These are phyloP conservation scores for Penicillium sp. DNA, from an alignment of 2,329 filamentous ascomycete species.

Conservation along the genomic window DNA sequence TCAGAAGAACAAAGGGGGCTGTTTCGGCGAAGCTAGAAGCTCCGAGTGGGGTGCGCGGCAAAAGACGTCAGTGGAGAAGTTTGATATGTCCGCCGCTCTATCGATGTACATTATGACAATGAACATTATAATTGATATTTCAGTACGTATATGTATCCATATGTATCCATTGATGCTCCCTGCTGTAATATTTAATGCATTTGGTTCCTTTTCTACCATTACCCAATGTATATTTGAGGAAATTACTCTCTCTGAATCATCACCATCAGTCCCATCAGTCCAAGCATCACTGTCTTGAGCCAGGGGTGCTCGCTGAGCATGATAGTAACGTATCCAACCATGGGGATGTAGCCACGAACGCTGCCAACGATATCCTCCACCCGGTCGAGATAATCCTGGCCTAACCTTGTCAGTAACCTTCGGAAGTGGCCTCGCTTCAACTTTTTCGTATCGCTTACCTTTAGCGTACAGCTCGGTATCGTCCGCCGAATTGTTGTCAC, in stretches of 20 bases:
- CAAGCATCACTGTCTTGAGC: conserved; percentile 93
- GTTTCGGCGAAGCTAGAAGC: conserved; percentile 15
- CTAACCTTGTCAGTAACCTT: conserved; percentile 42
- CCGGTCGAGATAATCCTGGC: conserved; percentile 82
- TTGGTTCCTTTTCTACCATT: background rate
- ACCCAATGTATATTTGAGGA: background rate
- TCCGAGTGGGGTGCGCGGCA: conserved; percentile 13
- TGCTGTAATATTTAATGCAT: background rate
- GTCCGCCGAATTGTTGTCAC: conserved; percentile 92
- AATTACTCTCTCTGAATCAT: conserved; percentile 82
- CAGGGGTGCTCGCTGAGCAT: conserved; percentile 92
- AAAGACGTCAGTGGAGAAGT: conserved; percentile 23
- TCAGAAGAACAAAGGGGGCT: background rate
- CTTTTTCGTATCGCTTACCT: background rate
- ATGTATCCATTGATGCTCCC: background rate
- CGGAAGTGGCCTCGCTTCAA: background rate
- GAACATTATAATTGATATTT: background rate
- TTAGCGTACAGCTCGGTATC: conserved; percentile 74
- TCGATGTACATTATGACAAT: background rate
- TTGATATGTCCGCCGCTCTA: background rate
- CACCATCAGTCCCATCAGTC: conserved; percentile 91
- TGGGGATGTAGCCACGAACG: conserved; percentile 87
- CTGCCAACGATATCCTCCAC: conserved; percentile 86
- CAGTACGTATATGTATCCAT: background rate
- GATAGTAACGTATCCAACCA: conserved; percentile 96